A percentile compares a stretch with the other conserved stretches of the same genome.
These are phyloP conservation scores for Sordaria brevicollis DNA, from an alignment of 495 filamentous ascomycete genomes.

Conservation along the genomic window DNA sequence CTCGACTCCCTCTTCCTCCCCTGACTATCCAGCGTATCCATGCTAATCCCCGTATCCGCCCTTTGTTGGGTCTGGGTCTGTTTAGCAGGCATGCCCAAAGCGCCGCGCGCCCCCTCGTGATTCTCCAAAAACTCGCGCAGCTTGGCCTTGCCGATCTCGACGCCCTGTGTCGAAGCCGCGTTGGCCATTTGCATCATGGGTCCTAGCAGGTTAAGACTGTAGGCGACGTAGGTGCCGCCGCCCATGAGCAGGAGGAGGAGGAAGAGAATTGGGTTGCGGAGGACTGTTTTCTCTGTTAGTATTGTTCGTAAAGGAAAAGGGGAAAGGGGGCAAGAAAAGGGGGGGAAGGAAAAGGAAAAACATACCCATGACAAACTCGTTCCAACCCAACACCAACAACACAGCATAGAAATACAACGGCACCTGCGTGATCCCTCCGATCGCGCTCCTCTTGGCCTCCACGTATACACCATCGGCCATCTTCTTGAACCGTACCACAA, in stretches of 20 bases:
- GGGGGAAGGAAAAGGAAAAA: constrained; percentile 5
- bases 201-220: constrained; percentile 87
- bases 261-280: constrained; percentile 90
- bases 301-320: neutral
- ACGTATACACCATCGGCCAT: constrained; percentile 94
- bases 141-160: constrained; percentile 81
- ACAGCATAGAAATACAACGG: constrained; percentile 90
- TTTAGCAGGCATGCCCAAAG: constrained; percentile 56
- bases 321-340: neutral
- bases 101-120: constrained; percentile 68
- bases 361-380: constrained; percentile 87
- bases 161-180: constrained; percentile 73
- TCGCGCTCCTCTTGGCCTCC: constrained; percentile 91
- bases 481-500: constrained; percentile 94
- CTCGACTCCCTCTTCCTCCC: constrained; percentile 42
- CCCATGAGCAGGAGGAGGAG: constrained; percentile 69
- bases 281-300: constrained; percentile 48
- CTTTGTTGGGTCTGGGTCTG: constrained; percentile 3
- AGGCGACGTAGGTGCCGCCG: constrained; percentile 74
- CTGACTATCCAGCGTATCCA: constrained; percentile 50
- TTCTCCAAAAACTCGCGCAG: constrained; percentile 78
- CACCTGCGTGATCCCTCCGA: constrained; percentile 89
- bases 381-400: constrained; percentile 87
- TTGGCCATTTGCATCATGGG: constrained; percentile 91
- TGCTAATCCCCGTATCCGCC: constrained; percentile 38